These are phyloP conservation scores for Trichomonascus vanleenenianus DNA, from an alignment of 805 yeast genomes.

Conservation along the genomic window DNA sequence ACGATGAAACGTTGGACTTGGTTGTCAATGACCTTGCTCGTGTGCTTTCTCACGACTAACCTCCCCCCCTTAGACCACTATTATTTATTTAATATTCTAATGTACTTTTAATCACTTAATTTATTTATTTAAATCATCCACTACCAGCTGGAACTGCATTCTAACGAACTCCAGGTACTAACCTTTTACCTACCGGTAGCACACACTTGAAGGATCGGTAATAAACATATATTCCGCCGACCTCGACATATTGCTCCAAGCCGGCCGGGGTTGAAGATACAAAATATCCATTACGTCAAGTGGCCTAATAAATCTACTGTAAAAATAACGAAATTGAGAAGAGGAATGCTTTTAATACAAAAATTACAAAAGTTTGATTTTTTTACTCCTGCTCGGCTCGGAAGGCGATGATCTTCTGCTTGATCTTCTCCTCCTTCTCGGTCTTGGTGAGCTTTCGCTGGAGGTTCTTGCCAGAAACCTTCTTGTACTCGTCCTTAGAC, in stretches of 20 bases:
- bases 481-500: conserved; percentile 98
- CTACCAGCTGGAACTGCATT: no score
- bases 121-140: background rate
- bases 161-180: no score
- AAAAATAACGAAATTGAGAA: no score
- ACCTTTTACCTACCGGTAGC: no score
- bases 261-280: no score
- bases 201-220: background rate
- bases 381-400: conserved; percentile 17
- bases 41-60: conserved; percentile 1
- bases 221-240: no score
- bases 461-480: conserved; percentile 89
- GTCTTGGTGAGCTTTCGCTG: conserved; percentile 81
- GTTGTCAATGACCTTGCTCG: conserved; percentile 3
- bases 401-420: conserved; percentile 86
- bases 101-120: background rate
- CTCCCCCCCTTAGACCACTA: background rate
- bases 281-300: no score
- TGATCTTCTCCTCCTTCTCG: conserved; percentile 84
- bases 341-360: background rate
- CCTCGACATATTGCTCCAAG: no score
- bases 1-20: conserved; percentile 1
- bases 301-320: no score
- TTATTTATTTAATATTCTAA: background rate
- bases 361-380: background rate